These are phyloP conservation scores for Neofusicoccum umdonicola DNA, from an alignment of 2,329 filamentous ascomycete genomes.

Conservation along the genomic window DNA sequence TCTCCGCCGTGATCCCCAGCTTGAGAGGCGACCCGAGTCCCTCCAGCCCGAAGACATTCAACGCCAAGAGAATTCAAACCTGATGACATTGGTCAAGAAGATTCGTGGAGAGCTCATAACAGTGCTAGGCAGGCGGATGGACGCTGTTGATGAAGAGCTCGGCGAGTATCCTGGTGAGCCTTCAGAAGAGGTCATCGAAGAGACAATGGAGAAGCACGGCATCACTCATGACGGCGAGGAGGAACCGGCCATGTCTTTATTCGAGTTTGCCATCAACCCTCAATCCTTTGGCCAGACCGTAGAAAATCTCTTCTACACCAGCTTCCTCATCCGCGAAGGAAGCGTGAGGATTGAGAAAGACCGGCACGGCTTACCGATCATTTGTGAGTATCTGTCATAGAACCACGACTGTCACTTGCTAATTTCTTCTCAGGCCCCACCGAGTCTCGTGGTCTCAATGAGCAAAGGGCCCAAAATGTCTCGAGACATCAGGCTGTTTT, in stretches of 20 bases:
- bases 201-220: conserved; percentile 63
- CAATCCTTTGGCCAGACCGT: conserved; percentile 89
- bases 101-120: conserved; percentile 63
- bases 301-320: conserved; percentile 95
- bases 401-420: neutral
- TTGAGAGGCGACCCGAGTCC: conserved; percentile 16
- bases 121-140: conserved; percentile 35
- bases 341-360: conserved; percentile 73
- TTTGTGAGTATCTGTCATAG: conserved; percentile 59
- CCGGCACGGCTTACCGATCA: conserved; percentile 68
- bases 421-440: conserved; percentile 36
- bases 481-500: conserved; percentile 77
- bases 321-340: conserved; percentile 88
- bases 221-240: conserved; percentile 59
- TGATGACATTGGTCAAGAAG: conserved; percentile 74
- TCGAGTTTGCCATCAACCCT: conserved; percentile 89
- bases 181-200: conserved; percentile 39
- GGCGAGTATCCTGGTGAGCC: conserved; percentile 36
- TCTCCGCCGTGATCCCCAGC: conserved; percentile 43
- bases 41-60: conserved; percentile 68
- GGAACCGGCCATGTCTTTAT: conserved; percentile 64
- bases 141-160: conserved; percentile 44
- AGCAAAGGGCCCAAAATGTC: conserved; percentile 57
- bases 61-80: conserved; percentile 72
- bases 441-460: conserved; percentile 49